Conservation (phyloP, 2,329 filamentous ascomycete species). For the Zelopaecilomyces penicillatus region DNA sequence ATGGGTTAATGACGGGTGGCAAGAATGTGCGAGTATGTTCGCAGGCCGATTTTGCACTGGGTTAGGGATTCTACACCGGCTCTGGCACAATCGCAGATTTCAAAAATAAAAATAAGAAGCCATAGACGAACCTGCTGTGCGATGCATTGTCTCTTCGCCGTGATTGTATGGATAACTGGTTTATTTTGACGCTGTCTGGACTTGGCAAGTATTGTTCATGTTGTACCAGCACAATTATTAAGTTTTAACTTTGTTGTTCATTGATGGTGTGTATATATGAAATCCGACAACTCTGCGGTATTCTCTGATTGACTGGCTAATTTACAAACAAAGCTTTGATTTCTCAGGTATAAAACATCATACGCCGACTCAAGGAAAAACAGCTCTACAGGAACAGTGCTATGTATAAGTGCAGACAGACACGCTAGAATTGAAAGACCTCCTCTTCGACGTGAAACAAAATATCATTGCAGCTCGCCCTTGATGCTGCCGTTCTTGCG, state of each 20-base stretch:
- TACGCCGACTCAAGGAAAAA: no score
- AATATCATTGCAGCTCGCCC: background rate
- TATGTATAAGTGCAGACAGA: background rate
- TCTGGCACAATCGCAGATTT: conserved; percentile 9
- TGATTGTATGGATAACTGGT: no score
- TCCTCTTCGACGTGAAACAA: background rate
- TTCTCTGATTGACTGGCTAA: no score
- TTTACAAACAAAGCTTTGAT: no score
- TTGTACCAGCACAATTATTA: no score
- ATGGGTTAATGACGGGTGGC: conserved; percentile 9
- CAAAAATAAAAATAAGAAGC: conserved; percentile 8
- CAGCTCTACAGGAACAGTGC: no score
- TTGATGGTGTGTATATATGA: no score
- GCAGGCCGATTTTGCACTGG: conserved; percentile 5
- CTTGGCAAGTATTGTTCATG: no score
- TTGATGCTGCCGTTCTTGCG: background rate
- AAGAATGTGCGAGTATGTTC: conserved; percentile 9
- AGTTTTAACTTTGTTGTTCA: no score
- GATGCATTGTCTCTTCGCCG: background rate
- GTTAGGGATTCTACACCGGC: conserved; percentile 6
- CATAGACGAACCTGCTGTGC: conserved; percentile 7
- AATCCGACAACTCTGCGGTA: no score
- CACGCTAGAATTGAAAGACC: background rate
- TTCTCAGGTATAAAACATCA: no score
- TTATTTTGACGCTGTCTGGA: no score